A percentile compares a stretch with the other conserved stretches of the same genome.
Evolutionary conservation across 2,329 filamentous ascomycete species (phyloP).

Genomic region (Nakataea oryzae): DNA sequence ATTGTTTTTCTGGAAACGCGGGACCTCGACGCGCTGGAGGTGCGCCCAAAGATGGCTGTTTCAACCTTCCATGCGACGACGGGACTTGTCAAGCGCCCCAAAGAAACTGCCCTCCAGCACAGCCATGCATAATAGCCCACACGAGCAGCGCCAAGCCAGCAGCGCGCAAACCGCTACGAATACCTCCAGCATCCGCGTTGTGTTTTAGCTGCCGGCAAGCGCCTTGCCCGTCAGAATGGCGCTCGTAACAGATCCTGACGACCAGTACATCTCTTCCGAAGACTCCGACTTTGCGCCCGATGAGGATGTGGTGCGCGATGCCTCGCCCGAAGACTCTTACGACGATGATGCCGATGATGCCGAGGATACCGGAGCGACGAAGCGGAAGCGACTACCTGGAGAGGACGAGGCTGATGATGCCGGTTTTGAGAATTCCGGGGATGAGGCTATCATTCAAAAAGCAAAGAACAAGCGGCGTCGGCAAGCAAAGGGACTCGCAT

Average conservation of each 20-base stretch:
- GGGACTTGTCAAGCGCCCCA: no score
- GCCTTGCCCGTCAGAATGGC: background rate
- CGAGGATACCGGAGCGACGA: slow-evolving; percentile 13
- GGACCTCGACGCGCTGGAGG: background rate
- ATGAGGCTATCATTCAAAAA: slow-evolving; percentile 57
- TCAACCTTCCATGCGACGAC: no score
- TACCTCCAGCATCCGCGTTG: no score
- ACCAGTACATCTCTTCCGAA: slow-evolving; percentile 57
- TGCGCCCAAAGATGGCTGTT: no score
- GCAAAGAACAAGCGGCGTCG: slow-evolving; percentile 44
- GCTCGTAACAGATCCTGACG: slow-evolving; percentile 19
- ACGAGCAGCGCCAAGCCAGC: no score
- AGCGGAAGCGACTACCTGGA: slow-evolving; percentile 20
- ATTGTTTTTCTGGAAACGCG: background rate
- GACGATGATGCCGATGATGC: slow-evolving; percentile 28
- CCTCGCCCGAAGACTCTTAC: slow-evolving; percentile 37
- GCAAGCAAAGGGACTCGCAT: slow-evolving; percentile 28
- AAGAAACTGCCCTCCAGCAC: no score
- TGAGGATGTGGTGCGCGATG: slow-evolving; percentile 25
- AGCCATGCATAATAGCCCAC: background rate
- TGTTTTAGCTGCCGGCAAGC: background rate
- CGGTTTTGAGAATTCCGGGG: slow-evolving; percentile 59
- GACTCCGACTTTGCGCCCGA: slow-evolving; percentile 66
- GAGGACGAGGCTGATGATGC: slow-evolving; percentile 29
- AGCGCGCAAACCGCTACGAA: background rate